Base-by-base conservation (phyloP, 2,329 filamentous ascomycete species). In the Epicoccum sorghinum region DNA sequence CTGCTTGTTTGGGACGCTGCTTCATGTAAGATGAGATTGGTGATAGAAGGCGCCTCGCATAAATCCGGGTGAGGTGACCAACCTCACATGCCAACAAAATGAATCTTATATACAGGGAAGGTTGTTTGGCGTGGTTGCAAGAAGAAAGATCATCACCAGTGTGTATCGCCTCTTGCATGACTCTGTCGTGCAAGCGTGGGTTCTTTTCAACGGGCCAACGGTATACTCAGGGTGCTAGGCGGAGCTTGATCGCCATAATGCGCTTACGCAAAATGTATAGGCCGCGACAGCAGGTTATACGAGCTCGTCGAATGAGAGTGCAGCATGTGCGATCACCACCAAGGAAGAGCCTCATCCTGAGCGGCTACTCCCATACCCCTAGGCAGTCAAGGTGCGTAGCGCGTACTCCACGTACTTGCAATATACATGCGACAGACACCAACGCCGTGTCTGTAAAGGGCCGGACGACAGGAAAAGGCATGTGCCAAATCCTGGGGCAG, bases 351-450 rank as follows among this genome's bases (percentile, higher is more conserved):
- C 3, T 8, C 29, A 14, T 9, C 4, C 9, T 23, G 12, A 18
- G 44, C 44, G 44, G 45, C 33, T 48, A n/a, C 40, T 44, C 50
- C 50, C 33, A 33, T n/a, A 38, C 18, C 22, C 35, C 18, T 18
- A 29, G 35, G 37, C 25, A 18, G 18, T 33, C 38, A 22, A 13
- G 44, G 29, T 24, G 27, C 35, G 23, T 23, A 27, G 36, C 33
- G 39, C 39, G 27, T 32, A 32, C 37, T 36, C 49, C 41, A 33
- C 49, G 38, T 47, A 47, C 7, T 10, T n/a, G 10, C 27, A 48
- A 39, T 54, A 27, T 45, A 54, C n/a, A 4, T 40, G 22, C 25
- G 14, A 54, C 51, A 9, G 39, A 54, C 48, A 22, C 25, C 13
- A 27, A 36, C 13, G 33, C 29, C 2, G 32, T 3, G 14, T 24